Percentiles rank a stretch among this genome's conserved stretches.
phyloP scores from a whole-genome alignment of 2,329 filamentous ascomycete species.

The Cladosporium velox region DNA sequence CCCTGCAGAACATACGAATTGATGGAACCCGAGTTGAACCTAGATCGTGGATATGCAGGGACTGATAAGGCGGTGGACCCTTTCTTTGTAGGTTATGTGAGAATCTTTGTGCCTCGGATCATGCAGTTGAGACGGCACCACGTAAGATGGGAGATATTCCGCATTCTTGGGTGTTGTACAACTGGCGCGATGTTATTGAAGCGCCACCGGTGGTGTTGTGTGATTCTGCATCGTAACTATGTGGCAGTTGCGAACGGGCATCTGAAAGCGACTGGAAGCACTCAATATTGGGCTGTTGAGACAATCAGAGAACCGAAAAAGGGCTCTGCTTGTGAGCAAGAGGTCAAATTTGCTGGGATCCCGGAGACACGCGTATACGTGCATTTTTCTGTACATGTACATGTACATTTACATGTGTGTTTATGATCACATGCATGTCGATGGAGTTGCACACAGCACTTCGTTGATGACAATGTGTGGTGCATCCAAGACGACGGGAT shows the following conservation, averaged over 20 bases:
- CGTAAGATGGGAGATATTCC: neutral
- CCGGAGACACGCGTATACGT: no score
- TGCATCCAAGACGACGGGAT: no score
- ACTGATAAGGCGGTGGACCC: neutral
- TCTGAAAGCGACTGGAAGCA: no score
- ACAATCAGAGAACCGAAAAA: no score
- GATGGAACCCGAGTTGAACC: conserved; percentile 2
- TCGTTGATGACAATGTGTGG: neutral
- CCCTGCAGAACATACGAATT: neutral
- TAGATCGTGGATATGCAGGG: neutral
- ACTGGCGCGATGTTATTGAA: neutral
- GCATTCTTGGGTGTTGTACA: neutral
- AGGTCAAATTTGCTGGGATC: no score
- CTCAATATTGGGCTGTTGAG: no score
- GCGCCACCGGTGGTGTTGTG: neutral
- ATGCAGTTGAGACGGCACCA: neutral
- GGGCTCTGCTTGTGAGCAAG: no score
- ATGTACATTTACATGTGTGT: no score
- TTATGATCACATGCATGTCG: no score
- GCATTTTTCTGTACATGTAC: no score
- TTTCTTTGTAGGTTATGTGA: neutral
- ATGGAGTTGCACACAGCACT: neutral
- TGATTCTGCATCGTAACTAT: neutral
- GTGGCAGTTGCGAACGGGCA: neutral
- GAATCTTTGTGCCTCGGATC: neutral